A percentile compares a stretch with the other conserved stretches of the same genome.
Evolutionary conservation across 2,329 filamentous ascomycete species (phyloP).

Genomic region (Botrytis elliptica): DNA sequence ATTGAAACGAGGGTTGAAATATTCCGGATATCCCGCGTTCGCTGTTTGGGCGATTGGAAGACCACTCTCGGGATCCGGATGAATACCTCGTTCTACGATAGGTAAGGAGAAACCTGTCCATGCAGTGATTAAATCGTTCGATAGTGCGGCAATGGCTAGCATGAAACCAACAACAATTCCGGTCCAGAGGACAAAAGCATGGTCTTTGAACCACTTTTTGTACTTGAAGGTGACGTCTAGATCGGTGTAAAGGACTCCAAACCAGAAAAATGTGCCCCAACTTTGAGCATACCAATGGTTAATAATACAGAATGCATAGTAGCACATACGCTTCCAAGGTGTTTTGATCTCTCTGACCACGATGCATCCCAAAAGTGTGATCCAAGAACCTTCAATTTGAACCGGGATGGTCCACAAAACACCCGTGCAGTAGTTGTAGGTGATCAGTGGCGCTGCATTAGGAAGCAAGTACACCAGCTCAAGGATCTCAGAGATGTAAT

Average conservation of each 20-base stretch:
- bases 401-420: constrained; percentile 52
- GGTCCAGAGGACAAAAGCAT: constrained; percentile 41
- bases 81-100: constrained; percentile 44
- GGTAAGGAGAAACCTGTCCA: constrained; percentile 27
- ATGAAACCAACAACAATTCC: constrained; percentile 39
- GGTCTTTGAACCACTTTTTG: constrained; percentile 42
- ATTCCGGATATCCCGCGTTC: constrained; percentile 43
- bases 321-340: constrained; percentile 47
- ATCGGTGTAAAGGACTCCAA: constrained; percentile 47
- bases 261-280: constrained; percentile 48
- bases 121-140: constrained; percentile 22
- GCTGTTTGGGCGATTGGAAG: constrained; percentile 40
- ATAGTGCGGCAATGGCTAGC: constrained; percentile 29
- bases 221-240: constrained; percentile 48
- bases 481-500: constrained; percentile 46
- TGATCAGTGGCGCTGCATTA: constrained; percentile 48
- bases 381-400: constrained; percentile 48
- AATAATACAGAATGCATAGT: constrained; percentile 45
- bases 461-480: constrained; percentile 48
- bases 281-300: constrained; percentile 48
- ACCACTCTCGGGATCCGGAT: constrained; percentile 44
- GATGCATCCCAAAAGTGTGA: constrained; percentile 44
- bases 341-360: constrained; percentile 47
- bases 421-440: constrained; percentile 49
- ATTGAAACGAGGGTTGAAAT: constrained; percentile 45